Conservation (phyloP, 108 stramenopile species). For the Mediolabrus comicus region DNA sequence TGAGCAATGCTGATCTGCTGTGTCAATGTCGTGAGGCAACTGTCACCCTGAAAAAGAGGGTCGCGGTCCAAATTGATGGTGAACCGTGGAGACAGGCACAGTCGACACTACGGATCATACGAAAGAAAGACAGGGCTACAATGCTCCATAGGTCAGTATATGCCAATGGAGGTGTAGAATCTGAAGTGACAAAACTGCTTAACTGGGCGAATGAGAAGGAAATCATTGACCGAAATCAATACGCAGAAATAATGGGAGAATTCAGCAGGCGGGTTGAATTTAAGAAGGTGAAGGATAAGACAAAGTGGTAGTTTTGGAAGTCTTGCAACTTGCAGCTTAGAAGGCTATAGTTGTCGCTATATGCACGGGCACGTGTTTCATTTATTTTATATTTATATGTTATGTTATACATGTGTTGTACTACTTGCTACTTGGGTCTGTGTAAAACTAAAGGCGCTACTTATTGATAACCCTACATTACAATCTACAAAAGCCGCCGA, state of each 20-base stretch:
- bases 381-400: background rate
- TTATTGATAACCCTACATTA: too few relatives aligned
- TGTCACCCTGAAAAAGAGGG: conserved; percentile 69
- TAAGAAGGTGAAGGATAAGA: conserved; percentile 27
- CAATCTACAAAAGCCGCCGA: conserved; percentile 11
- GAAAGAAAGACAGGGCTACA: conserved; percentile 64
- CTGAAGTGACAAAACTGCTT: conserved; percentile 75
- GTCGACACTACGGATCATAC: conserved; percentile 54
- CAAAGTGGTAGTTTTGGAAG: background rate
- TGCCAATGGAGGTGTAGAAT: conserved; percentile 74
- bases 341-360: too few relatives aligned
- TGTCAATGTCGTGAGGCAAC: conserved; percentile 78
- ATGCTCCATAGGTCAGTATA: conserved; percentile 77
- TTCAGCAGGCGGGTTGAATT: conserved; percentile 80
- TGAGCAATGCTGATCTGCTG: conserved; percentile 71
- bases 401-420: background rate
- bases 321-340: too few relatives aligned
- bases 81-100: conserved; percentile 84
- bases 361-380: too few relatives aligned
- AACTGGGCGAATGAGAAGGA: conserved; percentile 77
- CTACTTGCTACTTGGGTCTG: too few relatives aligned
- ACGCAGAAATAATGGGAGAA: conserved; percentile 70
- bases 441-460: background rate
- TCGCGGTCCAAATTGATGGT: conserved; percentile 87
- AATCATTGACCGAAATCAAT: conserved; percentile 60